A percentile compares a stretch with the other conserved stretches of the same genome.
Conservation (phyloP, 1,139 yeast genomes). For the Entelexis paramagnoliae region DNA sequence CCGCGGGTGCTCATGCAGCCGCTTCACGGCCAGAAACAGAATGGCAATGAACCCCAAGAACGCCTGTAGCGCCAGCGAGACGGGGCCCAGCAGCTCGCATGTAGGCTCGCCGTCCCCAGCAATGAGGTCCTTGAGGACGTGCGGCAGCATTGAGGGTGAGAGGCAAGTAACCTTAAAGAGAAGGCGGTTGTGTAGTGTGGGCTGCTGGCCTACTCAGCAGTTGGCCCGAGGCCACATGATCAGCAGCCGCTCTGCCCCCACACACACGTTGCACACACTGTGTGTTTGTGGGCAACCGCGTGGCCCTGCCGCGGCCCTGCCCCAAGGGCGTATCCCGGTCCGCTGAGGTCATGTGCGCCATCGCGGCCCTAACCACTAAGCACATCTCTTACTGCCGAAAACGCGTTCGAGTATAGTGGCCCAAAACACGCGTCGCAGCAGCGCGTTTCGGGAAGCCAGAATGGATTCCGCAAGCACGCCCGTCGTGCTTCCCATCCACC, state of each 20-base stretch:
- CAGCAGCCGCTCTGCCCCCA: neutral
- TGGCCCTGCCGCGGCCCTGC: neutral
- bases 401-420: neutral
- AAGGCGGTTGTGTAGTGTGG: neutral
- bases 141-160: neutral
- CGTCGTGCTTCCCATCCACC: conserved; percentile 20
- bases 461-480: conserved; percentile 10
- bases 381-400: neutral
- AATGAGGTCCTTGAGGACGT: neutral
- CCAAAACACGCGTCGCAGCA: neutral
- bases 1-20: conserved; percentile 71
- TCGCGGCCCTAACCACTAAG: neutral
- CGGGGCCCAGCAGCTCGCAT: conserved; percentile 38
- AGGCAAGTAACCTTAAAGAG: neutral
- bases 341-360: too few species aligned
- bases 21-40: conserved; percentile 59
- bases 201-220: neutral
- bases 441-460: neutral
- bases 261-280: neutral
- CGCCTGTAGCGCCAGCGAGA: conserved; percentile 35
- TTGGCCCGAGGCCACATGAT: neutral
- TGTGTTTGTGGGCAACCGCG: neutral
- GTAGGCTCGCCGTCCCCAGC: conserved; percentile 15
- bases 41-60: conserved; percentile 64
- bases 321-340: neutral